These are phyloP conservation scores for Carpinus fangiana DNA, from an alignment of 306 rosid genomes.

Conservation along the genomic window DNA sequence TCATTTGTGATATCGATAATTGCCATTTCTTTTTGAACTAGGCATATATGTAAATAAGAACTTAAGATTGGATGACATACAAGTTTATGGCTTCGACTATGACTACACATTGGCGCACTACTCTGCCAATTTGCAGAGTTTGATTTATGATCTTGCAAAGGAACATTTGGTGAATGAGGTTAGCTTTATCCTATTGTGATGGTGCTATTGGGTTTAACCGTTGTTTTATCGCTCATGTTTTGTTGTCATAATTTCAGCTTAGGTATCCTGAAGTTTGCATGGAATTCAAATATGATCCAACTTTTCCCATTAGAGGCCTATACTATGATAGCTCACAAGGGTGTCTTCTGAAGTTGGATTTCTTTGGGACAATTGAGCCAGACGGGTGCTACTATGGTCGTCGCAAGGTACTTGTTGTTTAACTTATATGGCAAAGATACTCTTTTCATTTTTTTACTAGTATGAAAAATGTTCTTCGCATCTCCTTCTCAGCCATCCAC, in stretches of 20 bases:
- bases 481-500: not conserved
- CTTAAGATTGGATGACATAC: constrained; percentile 70
- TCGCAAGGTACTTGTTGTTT: constrained; percentile 58
- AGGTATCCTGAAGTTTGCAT: constrained; percentile 80
- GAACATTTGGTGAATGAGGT: constrained; percentile 88
- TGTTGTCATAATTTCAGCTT: constrained; percentile 56
- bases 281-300: constrained; percentile 71
- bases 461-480: not conserved
- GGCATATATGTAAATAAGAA: constrained; percentile 90
- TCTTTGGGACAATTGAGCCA: constrained; percentile 87
- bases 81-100: constrained; percentile 93
- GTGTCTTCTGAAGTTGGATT: constrained; percentile 87
- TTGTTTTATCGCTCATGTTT: constrained; percentile 15
- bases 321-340: constrained; percentile 85
- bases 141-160: constrained; percentile 93
- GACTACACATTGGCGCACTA: constrained; percentile 97
- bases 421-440: not conserved
- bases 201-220: constrained; percentile 2
- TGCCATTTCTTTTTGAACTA: constrained; percentile 31
- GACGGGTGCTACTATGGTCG: constrained; percentile 92
- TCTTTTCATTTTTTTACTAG: not conserved
- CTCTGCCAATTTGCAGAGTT: constrained; percentile 74
- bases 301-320: constrained; percentile 92
- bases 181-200: constrained; percentile 19
- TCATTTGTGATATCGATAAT: constrained; percentile 15